Evolutionary conservation across 2,329 filamentous ascomycete genomes (phyloP).

Genomic region (Cladosporium sp.): DNA sequence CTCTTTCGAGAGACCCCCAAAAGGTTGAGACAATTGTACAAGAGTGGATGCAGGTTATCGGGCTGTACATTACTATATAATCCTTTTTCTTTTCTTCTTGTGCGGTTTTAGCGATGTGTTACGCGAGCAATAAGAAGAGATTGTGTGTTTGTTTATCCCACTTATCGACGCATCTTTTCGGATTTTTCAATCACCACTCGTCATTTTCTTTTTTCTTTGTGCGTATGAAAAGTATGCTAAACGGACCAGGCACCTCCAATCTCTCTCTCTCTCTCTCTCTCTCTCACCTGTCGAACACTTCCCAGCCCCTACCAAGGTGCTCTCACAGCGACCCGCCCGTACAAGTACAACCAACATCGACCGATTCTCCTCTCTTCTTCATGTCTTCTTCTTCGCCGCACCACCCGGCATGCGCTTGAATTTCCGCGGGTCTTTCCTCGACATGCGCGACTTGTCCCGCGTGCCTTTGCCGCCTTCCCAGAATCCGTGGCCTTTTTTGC

Average conservation of each 20-base stretch:
- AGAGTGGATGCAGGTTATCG: background rate
- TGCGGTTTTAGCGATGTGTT: constrained; percentile 12
- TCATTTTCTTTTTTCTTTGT: background rate
- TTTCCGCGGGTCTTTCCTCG: constrained; percentile 72
- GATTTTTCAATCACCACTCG: background rate
- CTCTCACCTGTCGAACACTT: too few relatives aligned
- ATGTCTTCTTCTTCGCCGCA: constrained; percentile 14
- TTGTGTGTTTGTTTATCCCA: background rate
- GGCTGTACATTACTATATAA: constrained; percentile 9
- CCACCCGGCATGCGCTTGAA: constrained; percentile 47
- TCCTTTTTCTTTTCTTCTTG: constrained; percentile 6
- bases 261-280: background rate
- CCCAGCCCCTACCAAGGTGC: background rate
- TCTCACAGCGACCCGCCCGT: background rate
- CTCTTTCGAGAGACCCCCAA: background rate
- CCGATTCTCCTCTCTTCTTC: background rate
- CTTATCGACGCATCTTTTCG: background rate
- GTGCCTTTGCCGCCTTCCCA: constrained; percentile 83
- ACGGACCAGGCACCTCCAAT: background rate
- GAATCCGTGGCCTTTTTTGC: constrained; percentile 68
- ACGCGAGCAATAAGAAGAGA: background rate
- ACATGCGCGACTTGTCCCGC: constrained; percentile 70
- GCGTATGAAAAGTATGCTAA: background rate
- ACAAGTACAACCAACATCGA: background rate
- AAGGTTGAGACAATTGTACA: background rate